A percentile compares a stretch with the other conserved stretches of the same genome.
Conservation (phyloP, 805 yeast genomes). For the Maudiozyma saulgeensis region DNA sequence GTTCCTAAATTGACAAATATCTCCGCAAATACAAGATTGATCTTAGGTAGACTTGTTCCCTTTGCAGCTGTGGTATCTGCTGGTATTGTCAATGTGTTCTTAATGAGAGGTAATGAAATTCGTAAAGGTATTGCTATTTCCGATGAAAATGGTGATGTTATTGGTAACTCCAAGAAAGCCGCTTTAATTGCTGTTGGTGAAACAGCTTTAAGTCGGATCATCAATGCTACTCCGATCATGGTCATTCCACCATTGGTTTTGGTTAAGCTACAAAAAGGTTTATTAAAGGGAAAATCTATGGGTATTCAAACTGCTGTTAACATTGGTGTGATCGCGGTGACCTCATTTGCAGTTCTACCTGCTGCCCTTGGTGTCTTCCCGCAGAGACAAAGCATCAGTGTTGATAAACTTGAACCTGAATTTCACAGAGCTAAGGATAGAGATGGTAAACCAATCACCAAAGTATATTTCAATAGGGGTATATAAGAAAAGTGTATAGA, state of each 20-base stretch:
- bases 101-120: conserved; percentile 94
- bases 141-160: conserved; percentile 54
- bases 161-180: conserved; percentile 73
- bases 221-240: conserved; percentile 96
- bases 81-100: conserved; percentile 88
- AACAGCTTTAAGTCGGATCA: conserved; percentile 89
- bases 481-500: conserved; percentile 37
- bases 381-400: conserved; percentile 60
- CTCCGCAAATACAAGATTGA: conserved; percentile 57
- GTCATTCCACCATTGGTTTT: conserved; percentile 85
- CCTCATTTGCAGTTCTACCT: conserved; percentile 83
- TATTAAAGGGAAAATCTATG: conserved; percentile 58
- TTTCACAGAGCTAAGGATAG: conserved; percentile 53
- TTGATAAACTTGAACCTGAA: conserved; percentile 51
- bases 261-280: conserved; percentile 62
- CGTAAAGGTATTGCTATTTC: conserved; percentile 71
- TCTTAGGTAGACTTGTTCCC: conserved; percentile 84
- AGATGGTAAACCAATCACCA: conserved; percentile 45
- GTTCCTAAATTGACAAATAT: conserved; percentile 77
- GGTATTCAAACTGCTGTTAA: conserved; percentile 62
- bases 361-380: conserved; percentile 96
- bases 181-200: conserved; percentile 93
- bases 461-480: conserved; percentile 88
- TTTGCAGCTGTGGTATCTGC: conserved; percentile 98
- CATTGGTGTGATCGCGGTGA: conserved; percentile 73